Base-by-base conservation (phyloP, 306 rosid genomes). In the Ochetophila trinervis region DNA sequence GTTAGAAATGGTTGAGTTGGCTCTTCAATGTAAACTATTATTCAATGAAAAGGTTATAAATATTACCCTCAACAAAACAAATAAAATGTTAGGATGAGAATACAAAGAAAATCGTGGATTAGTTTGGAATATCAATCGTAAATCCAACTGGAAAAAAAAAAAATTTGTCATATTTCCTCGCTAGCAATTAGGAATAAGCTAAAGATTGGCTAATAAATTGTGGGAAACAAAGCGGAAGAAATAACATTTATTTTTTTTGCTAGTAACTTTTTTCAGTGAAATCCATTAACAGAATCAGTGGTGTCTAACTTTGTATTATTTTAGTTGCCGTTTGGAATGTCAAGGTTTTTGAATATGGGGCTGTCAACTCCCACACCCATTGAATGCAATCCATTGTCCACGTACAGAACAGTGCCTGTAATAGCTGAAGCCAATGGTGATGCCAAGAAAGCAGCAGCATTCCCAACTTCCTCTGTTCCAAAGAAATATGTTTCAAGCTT, bases 361-460 rank as follows among this genome's bases (percentile, higher is more conserved):
- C 88, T 83, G 74, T 88, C 95, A 12, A 87, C 87, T 66, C 92
- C 96, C 3, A 91, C 95, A 5, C 97, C 96, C 97, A 91, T 83
- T 3, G 96, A 90, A 2, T 88, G 89, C 70, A 91, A 75, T 14
- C 97, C 96, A 18, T 91, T 86, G 86, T 91, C 90, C 1, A 87
- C 96, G 3, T 89, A 91, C 61, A 88, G 63, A 54, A 88, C 78
- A 16, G 90, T 67, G 12, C 97, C 97, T 5, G 96, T 88, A 70
- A 88, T 86, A 3, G 95, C 97, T 4, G 97, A 91, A 32, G 97
- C 91, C 79, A 91, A 74, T 0, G 88, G 88, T 23, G 97, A 91
- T 67, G 86, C 81, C 69, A 91, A 79, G 80, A 91, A 91, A 17
- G 97, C 95, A 12, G 97, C 96, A 14, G 85, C 68, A 54, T 88